phyloP scores from a whole-genome alignment of 148 eudicot species.

The Beta vulgaris region DNA sequence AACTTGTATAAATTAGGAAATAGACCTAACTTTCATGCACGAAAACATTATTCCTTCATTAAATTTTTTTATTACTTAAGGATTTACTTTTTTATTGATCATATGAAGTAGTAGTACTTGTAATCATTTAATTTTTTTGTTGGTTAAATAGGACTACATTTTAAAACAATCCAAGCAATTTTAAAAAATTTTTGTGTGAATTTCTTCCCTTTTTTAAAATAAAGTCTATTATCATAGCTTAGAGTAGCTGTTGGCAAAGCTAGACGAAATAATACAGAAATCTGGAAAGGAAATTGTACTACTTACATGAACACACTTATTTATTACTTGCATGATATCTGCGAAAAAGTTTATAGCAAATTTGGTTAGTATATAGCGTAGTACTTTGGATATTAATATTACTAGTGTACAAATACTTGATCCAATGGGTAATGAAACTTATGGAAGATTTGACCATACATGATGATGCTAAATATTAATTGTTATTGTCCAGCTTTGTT shows the following conservation, averaged over 20 bases:
- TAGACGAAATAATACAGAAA: not conserved
- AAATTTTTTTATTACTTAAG: too few relatives aligned
- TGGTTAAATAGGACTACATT: too few relatives aligned
- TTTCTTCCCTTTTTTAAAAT: not conserved
- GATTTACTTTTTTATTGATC: too few relatives aligned
- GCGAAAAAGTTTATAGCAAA: not conserved
- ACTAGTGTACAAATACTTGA: slow-evolving; percentile 12
- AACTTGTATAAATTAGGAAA: slow-evolving; percentile 24
- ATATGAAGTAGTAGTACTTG: too few relatives aligned
- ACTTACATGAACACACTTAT: too few relatives aligned
- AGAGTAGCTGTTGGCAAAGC: not conserved
- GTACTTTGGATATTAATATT: not conserved
- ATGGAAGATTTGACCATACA: slow-evolving; percentile 2
- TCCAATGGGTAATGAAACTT: slow-evolving; percentile 18
- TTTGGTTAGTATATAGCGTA: not conserved
- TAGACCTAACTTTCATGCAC: slow-evolving; percentile 13
- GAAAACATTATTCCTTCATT: too few relatives aligned
- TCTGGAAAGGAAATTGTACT: not conserved
- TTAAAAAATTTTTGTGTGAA: too few relatives aligned
- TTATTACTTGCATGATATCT: not conserved
- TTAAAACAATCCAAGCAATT: too few relatives aligned
- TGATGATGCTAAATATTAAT: not conserved
- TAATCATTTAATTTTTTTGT: too few relatives aligned
- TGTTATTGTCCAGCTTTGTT: slow-evolving; percentile 19
- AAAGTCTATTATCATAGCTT: not conserved